These are phyloP conservation scores for Picea mariana DNA, from an alignment of 83 land plant species.

Conservation along the genomic window DNA sequence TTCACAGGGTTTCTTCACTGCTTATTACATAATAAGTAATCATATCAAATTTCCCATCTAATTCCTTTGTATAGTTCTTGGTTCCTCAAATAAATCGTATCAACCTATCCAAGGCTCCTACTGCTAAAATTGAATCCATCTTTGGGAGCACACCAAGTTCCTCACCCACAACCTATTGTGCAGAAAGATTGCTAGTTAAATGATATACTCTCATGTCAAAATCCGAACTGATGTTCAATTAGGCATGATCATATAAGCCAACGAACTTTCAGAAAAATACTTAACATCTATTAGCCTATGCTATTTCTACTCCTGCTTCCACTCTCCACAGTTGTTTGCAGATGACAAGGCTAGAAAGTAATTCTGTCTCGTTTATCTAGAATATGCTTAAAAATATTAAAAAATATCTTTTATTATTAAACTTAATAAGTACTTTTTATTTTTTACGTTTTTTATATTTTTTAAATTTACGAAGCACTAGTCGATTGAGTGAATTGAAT, in stretches of 20 bases:
- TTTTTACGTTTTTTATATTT: no score
- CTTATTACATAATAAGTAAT: slow-evolving; percentile 83
- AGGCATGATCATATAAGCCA: no score
- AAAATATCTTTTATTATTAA: no score
- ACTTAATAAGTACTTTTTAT: no score
- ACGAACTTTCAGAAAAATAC: neutral
- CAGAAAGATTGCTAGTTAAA: neutral
- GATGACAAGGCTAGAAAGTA: neutral
- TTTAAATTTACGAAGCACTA: no score
- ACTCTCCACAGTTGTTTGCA: neutral
- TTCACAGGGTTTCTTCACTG: slow-evolving; percentile 73
- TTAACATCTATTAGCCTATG: neutral
- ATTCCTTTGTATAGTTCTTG: slow-evolving; percentile 17
- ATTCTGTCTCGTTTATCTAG: no score
- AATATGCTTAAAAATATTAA: no score
- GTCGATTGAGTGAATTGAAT: no score
- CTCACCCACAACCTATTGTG: slow-evolving; percentile 77
- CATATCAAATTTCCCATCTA: slow-evolving; percentile 58
- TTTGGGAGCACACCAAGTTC: slow-evolving; percentile 96
- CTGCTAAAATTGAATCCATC: slow-evolving; percentile 86
- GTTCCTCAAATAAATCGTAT: slow-evolving; percentile 43
- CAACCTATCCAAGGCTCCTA: slow-evolving; percentile 51
- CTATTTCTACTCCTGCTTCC: neutral
- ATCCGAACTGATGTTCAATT: neutral
- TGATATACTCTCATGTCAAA: slow-evolving; percentile 9